Evolutionary conservation across 2,329 filamentous ascomycete genomes (phyloP).

Genomic region (Escovopsis sp.): DNA sequence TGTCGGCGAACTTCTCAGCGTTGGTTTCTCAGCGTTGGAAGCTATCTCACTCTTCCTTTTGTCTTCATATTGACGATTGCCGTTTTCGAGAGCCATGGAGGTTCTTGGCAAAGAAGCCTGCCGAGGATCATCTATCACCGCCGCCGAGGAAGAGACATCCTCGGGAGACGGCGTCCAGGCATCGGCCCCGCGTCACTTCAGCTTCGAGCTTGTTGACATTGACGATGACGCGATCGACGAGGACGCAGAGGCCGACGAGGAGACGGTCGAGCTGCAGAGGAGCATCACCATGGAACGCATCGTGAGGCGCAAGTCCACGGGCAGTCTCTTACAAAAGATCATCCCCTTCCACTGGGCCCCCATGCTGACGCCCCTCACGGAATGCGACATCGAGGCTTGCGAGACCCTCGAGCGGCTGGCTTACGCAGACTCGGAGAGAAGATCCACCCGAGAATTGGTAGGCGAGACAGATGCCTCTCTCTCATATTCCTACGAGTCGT

Average conservation of each 20-base stretch:
- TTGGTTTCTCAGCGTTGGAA: too few species aligned
- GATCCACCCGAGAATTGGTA: conserved; percentile 40
- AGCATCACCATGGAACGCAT: conserved; percentile 25
- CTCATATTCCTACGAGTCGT: too few species aligned
- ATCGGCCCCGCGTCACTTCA: not conserved
- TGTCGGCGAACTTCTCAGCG: too few species aligned
- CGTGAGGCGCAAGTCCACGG: conserved; percentile 16
- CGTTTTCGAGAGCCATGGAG: too few species aligned
- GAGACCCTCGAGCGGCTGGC: conserved; percentile 39
- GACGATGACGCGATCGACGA: conserved; percentile 21
- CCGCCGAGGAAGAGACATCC: not conserved
- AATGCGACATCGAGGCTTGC: conserved; percentile 47
- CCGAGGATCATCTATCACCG: too few species aligned
- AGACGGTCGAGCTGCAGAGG: conserved; percentile 21
- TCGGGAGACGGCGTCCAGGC: not conserved
- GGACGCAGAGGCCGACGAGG: conserved; percentile 23
- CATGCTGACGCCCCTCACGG: conserved; percentile 50
- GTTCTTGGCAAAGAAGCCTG: too few species aligned
- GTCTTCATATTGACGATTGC: too few species aligned
- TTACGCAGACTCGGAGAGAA: conserved; percentile 32
- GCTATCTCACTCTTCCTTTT: too few species aligned
- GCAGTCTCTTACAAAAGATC: conserved; percentile 24
- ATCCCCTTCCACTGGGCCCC: conserved; percentile 46
- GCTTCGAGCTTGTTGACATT: not conserved
- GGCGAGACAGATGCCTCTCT: conserved; percentile 6